Evolutionary conservation across 768 basidiomycete species (phyloP).

Genomic region (Chlorophyllum brunneum): DNA sequence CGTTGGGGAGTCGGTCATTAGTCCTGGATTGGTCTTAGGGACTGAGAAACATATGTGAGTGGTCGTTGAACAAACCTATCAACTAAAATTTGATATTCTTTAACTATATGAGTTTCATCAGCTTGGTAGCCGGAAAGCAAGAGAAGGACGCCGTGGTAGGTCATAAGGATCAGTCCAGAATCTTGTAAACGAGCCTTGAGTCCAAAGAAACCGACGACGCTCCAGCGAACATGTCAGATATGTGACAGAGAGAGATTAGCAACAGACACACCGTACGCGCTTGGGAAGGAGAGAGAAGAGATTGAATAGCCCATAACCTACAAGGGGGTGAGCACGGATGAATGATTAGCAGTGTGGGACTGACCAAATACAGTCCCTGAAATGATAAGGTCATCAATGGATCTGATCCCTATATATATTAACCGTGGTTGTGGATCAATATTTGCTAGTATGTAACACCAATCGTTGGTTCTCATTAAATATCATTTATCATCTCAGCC

Average conservation of each 20-base stretch:
- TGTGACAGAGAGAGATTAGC: background rate
- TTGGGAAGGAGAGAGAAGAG: constrained; percentile 76
- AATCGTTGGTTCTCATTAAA: no score
- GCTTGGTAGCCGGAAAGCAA: constrained; percentile 74
- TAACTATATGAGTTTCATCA: constrained; percentile 59
- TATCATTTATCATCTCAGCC: no score
- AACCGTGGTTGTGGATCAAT: no score
- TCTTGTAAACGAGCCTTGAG: constrained; percentile 45
- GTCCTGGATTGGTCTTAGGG: constrained; percentile 33
- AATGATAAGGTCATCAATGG: constrained; percentile 68
- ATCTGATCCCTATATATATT: no score
- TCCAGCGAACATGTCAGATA: constrained; percentile 30
- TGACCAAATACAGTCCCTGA: constrained; percentile 76
- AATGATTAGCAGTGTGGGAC: constrained; percentile 23
- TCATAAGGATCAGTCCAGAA: constrained; percentile 72
- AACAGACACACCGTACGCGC: constrained; percentile 51
- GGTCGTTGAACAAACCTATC: constrained; percentile 45
- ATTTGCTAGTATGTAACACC: no score
- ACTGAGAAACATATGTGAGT: background rate
- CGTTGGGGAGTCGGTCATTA: constrained; percentile 55
- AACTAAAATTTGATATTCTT: constrained; percentile 60
- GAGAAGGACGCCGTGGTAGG: constrained; percentile 70
- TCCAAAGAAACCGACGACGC: constrained; percentile 71
- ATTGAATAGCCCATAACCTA: constrained; percentile 70
- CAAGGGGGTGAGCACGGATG: background rate